Base-by-base conservation (phyloP, 192 early-diverging fungal genomes). In the Rhizophlyctis rosea region DNA sequence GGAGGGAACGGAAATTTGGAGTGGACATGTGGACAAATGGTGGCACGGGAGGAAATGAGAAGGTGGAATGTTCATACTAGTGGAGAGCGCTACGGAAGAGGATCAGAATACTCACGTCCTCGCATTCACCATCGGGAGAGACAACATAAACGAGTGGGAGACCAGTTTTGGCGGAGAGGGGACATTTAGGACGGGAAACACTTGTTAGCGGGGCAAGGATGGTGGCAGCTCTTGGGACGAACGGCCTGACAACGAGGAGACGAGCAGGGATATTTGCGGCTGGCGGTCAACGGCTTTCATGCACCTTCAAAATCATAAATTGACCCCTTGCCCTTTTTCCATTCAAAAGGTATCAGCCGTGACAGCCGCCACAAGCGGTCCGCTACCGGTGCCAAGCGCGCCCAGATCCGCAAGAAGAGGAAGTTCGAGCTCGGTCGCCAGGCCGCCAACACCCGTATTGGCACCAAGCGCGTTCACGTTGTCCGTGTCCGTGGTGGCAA, bases 351-450 rank as follows among this genome's bases (percentile, higher is more conserved):
- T 96, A 97, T 98, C 84, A 91, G 90, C 84, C 86, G 96, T 86
- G 95, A 98, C 86, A 92, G 90, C 76, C 94, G 96, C 81, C 96
- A 98, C 87, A 98, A 98, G 89, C 91, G 95, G 73, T 84, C 85
- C 65, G 88, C 88, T 81, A 94, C 96, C 48, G 94, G 96, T 84
- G 96, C 95, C 85, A 95, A 95, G 87, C 89, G 96, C 77, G 93
- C 93, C 73, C 92, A 95, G 76, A 95, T 94, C 91, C 91, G 96
- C 87, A 98, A 98, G 93, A 98, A 98, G 92, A 93, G 96, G 89
- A 98, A 98, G 91, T 98, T 98, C 87, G 96, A 98, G 83, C 86
- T 96, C 71, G 96, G 95, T 79, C 92, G 96, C 79, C 96, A 98
- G 86, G 75, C 93, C 69, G 95, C 94, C 73, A 90, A 89, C 88